Evolutionary conservation across 2,329 filamentous ascomycete genomes (phyloP).

Genomic region (Lasiodiplodia hormozganensis): DNA sequence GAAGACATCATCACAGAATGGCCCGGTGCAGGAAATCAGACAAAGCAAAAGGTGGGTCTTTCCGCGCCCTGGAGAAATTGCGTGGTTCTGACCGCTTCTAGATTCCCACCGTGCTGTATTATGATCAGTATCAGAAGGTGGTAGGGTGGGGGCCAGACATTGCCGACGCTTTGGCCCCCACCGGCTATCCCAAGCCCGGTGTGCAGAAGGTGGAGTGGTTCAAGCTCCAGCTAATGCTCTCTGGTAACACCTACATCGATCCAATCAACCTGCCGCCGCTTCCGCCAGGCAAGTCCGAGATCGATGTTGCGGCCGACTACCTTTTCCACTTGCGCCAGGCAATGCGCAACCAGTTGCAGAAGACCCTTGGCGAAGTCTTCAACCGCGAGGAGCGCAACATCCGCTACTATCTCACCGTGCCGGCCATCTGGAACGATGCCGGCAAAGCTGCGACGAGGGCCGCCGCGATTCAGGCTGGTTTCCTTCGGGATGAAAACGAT

Average conservation of each 20-base stretch:
- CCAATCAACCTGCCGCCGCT: constrained; percentile 98
- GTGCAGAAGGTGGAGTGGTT: constrained; percentile 99
- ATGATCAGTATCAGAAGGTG: constrained; percentile 98
- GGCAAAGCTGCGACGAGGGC: constrained; percentile 96
- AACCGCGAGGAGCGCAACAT: constrained; percentile 98
- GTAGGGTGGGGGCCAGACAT: constrained; percentile 99
- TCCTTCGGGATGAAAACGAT: constrained; percentile 96
- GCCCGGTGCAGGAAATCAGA: constrained; percentile 96
- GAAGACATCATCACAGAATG: constrained; percentile 99
- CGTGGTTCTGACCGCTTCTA: constrained; percentile 46
- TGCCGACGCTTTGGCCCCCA: constrained; percentile 92
- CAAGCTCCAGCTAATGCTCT: constrained; percentile 98
- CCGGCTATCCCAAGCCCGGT: constrained; percentile 95
- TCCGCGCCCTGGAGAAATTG: not conserved
- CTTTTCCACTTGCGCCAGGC: constrained; percentile 97
- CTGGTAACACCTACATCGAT: constrained; percentile 98
- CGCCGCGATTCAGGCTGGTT: constrained; percentile 95
- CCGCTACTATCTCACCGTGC: constrained; percentile 96
- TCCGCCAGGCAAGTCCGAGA: constrained; percentile 96
- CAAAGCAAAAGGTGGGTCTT: constrained; percentile 89
- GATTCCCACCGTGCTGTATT: constrained; percentile 99
- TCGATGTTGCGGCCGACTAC: constrained; percentile 99
- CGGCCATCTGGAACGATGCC: constrained; percentile 98
- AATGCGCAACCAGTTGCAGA: constrained; percentile 93
- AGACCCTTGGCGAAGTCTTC: constrained; percentile 96